Evolutionary conservation across 805 yeast species (phyloP).

Genomic region (Saccharomycopsis lassenensis): DNA sequence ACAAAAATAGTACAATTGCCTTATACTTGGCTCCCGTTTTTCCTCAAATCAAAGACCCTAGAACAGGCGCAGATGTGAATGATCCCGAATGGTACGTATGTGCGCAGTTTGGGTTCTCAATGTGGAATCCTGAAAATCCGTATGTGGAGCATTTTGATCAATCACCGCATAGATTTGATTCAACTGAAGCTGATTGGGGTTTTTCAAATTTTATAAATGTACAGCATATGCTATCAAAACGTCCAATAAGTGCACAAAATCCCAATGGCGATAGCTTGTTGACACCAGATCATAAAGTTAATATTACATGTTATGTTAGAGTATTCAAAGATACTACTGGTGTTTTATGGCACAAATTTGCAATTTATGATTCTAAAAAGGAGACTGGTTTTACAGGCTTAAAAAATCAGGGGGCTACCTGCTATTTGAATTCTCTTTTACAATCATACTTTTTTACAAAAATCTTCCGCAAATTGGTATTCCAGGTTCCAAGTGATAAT

Average conservation of each 20-base stretch:
- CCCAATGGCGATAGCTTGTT: constrained; percentile 31
- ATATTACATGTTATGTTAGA: constrained; percentile 67
- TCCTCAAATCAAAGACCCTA: constrained; percentile 22
- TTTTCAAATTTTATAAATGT: constrained; percentile 66
- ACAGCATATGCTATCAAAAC: constrained; percentile 30
- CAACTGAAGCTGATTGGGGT: constrained; percentile 90
- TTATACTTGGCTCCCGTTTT: constrained; percentile 69
- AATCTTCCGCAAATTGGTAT: constrained; percentile 73
- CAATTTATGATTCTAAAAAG: constrained; percentile 76
- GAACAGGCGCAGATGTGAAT: constrained; percentile 23
- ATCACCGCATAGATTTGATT: constrained; percentile 70
- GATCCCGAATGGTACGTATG: constrained; percentile 72
- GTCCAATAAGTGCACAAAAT: constrained; percentile 23
- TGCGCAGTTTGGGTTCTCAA: constrained; percentile 77
- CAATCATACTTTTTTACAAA: constrained; percentile 87
- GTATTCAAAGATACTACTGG: constrained; percentile 86
- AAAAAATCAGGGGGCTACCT: constrained; percentile 96
- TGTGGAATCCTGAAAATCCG: constrained; percentile 74
- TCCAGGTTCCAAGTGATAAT: constrained; percentile 72
- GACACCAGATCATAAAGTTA: constrained; percentile 38
- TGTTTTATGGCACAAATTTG: constrained; percentile 83
- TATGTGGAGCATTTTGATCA: constrained; percentile 45
- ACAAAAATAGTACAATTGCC: constrained; percentile 48
- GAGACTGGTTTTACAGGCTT: constrained; percentile 88
- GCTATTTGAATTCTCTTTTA: constrained; percentile 84